These are phyloP conservation scores for Cynara cardunculus DNA, from an alignment of 129 eudicot species.

Conservation along the genomic window DNA sequence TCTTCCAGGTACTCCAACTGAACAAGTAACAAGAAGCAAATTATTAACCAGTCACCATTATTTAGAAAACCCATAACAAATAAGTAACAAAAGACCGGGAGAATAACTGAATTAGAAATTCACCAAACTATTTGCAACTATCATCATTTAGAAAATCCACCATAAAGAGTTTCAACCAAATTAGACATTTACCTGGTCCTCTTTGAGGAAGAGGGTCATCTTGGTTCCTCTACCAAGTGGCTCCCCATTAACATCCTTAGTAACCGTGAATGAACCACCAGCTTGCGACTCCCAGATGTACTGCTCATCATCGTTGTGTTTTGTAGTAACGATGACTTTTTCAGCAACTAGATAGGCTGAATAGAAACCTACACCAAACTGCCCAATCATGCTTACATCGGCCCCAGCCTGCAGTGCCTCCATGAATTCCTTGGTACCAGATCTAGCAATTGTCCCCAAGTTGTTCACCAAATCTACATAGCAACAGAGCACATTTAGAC, in stretches of 20 bases:
- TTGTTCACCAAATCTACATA: constrained; percentile 86
- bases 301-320: constrained; percentile 92
- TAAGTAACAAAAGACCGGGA: too few species aligned
- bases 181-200: constrained; percentile 56
- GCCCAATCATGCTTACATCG: constrained; percentile 97
- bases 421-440: constrained; percentile 94
- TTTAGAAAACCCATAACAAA: too few species aligned
- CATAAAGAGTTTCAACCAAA: background rate
- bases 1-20: constrained; percentile 84
- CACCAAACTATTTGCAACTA: too few species aligned
- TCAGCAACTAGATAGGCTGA: constrained; percentile 88
- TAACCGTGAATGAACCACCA: constrained; percentile 89
- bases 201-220: constrained; percentile 86
- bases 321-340: constrained; percentile 85
- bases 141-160: background rate
- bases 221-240: constrained; percentile 85
- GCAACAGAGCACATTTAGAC: background rate
- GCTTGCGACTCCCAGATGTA: constrained; percentile 96
- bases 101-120: too few species aligned
- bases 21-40: background rate
- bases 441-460: constrained; percentile 89
- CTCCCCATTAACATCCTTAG: constrained; percentile 69
- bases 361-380: constrained; percentile 89
- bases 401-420: constrained; percentile 90
- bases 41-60: background rate